phyloP scores from a whole-genome alignment of 306 rosid genomes.

The Mimosa bimucronata region DNA sequence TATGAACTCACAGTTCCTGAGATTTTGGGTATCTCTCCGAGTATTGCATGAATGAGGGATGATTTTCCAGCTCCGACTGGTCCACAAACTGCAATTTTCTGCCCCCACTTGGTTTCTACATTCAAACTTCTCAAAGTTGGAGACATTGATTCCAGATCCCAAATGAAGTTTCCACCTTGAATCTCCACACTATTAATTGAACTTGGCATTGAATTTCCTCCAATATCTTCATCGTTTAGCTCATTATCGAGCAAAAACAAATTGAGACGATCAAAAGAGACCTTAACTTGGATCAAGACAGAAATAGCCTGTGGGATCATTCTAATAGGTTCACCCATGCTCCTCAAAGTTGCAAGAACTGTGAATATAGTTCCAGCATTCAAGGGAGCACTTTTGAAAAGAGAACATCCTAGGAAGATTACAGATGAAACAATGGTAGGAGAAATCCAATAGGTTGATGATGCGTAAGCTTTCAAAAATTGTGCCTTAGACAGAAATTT shows the following conservation, averaged over 20 bases:
- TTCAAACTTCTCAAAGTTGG: slow-evolving; percentile 57
- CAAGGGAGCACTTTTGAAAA: slow-evolving; percentile 61
- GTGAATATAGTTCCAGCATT: slow-evolving; percentile 84
- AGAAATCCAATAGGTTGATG: slow-evolving; percentile 71
- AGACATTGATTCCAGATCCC: slow-evolving; percentile 57
- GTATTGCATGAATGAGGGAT: slow-evolving; percentile 67
- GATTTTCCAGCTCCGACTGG: slow-evolving; percentile 90
- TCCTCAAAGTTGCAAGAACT: slow-evolving; percentile 64
- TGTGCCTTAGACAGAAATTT: slow-evolving; percentile 63
- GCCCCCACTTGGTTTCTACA: slow-evolving; percentile 55
- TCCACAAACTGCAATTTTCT: slow-evolving; percentile 78
- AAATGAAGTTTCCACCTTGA: slow-evolving; percentile 58
- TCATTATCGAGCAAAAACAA: slow-evolving; percentile 69
- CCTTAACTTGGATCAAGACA: slow-evolving; percentile 69
- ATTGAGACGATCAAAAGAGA: slow-evolving; percentile 70
- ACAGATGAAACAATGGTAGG: slow-evolving; percentile 68
- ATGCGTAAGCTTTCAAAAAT: slow-evolving; percentile 39
- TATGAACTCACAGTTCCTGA: slow-evolving; percentile 70
- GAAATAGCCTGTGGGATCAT: slow-evolving; percentile 84
- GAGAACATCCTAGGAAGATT: slow-evolving; percentile 57
- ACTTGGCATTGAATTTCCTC: slow-evolving; percentile 20
- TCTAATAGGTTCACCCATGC: slow-evolving; percentile 70
- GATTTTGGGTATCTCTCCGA: slow-evolving; percentile 73
- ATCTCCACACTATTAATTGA: slow-evolving; percentile 48
- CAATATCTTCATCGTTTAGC: slow-evolving; percentile 37